Evolutionary conservation across 1,284 basidiomycete genomes (phyloP).

Genomic region (Tausonia pullulans): DNA sequence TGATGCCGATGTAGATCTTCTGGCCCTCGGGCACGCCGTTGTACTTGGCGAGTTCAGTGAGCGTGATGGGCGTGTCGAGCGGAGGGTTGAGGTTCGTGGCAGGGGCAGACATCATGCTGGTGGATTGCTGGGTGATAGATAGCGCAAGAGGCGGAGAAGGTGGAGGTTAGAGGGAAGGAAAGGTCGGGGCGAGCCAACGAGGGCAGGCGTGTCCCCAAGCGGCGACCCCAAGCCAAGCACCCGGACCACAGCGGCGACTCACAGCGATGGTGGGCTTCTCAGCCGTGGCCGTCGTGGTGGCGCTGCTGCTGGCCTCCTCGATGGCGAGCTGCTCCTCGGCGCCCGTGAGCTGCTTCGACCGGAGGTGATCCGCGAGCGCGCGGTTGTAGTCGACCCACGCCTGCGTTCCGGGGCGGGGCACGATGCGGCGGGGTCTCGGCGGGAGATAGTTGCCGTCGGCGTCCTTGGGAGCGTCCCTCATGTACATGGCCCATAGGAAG

Average conservation of each 20-base stretch:
- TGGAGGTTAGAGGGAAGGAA: neutral
- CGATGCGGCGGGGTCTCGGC: conserved; percentile 3
- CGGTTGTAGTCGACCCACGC: conserved; percentile 8
- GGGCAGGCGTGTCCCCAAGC: neutral
- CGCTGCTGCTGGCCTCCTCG: neutral
- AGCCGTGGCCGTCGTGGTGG: neutral
- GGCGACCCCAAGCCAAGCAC: neutral
- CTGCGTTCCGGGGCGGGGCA: conserved; percentile 8
- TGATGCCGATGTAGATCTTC: conserved; percentile 37
- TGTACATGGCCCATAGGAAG: conserved; percentile 1
- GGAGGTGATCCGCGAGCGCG: neutral
- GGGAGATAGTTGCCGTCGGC: conserved; percentile 1
- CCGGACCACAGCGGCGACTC: neutral
- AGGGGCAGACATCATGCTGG: conserved; percentile 31
- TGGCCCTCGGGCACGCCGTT: conserved; percentile 29
- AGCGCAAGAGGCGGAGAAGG: neutral
- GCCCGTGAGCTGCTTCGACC: no score
- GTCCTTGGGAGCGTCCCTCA: neutral
- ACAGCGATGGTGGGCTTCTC: conserved; percentile 12
- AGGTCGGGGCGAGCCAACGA: neutral
- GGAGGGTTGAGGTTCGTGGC: conserved; percentile 24
- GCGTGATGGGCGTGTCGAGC: conserved; percentile 25
- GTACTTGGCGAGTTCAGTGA: conserved; percentile 27
- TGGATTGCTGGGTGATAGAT: neutral
- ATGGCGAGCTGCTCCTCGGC: neutral